A percentile compares a stretch with the other conserved stretches of the same genome.
Conservation (phyloP, 768 basidiomycete species). For the Leccinum variicolor region DNA sequence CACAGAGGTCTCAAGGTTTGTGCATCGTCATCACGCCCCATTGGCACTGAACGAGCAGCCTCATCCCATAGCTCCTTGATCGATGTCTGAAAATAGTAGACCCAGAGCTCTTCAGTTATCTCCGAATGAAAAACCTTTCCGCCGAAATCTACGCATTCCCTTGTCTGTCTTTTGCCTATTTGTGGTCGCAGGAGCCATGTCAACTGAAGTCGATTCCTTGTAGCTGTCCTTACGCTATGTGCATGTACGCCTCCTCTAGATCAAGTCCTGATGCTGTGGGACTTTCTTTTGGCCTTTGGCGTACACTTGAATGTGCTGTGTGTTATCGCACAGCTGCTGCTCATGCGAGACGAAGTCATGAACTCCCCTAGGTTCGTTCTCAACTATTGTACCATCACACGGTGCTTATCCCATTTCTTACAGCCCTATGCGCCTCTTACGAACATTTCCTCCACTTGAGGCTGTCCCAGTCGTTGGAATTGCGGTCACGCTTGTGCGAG, state of each 20-base stretch:
- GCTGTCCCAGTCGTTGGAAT: slow-evolving; percentile 87
- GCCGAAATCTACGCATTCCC: slow-evolving; percentile 98
- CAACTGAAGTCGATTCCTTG: neutral
- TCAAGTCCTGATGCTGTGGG: slow-evolving; percentile 94
- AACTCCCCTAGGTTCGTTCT: slow-evolving; percentile 68
- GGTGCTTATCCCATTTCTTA: neutral
- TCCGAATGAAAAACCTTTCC: slow-evolving; percentile 86
- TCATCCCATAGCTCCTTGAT: slow-evolving; percentile 71
- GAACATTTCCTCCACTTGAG: slow-evolving; percentile 91
- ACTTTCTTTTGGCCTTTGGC: slow-evolving; percentile 95
- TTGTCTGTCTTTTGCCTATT: slow-evolving; percentile 49
- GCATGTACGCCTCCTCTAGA: slow-evolving; percentile 96
- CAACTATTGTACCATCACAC: neutral
- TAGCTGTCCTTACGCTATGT: slow-evolving; percentile 91
- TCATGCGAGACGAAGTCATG: slow-evolving; percentile 92
- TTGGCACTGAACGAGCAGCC: neutral
- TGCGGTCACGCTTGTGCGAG: slow-evolving; percentile 90
- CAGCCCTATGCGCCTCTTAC: slow-evolving; percentile 92
- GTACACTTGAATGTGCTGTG: slow-evolving; percentile 96
- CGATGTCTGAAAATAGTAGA: slow-evolving; percentile 91
- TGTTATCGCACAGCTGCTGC: slow-evolving; percentile 90
- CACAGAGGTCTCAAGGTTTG: slow-evolving; percentile 88
- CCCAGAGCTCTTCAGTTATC: slow-evolving; percentile 73
- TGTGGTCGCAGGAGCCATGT: neutral
- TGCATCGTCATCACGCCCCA: slow-evolving; percentile 14